phyloP scores from a whole-genome alignment of 2,329 filamentous ascomycete genomes.

The Penicillium sp. region DNA sequence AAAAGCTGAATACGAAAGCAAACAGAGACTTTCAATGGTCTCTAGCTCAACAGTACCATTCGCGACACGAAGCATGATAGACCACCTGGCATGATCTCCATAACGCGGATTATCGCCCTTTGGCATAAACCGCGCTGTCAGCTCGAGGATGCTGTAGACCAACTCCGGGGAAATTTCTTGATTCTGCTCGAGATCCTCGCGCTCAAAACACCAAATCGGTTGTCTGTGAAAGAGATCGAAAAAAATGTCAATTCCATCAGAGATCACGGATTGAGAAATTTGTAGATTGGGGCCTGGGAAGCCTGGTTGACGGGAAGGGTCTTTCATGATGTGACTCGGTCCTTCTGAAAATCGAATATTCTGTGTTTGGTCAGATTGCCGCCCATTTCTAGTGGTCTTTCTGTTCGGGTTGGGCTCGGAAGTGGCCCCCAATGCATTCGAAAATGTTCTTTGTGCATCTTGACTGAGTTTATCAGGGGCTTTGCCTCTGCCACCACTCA shows the following conservation, averaged over 20 bases:
- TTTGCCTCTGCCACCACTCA: conserved; percentile 43
- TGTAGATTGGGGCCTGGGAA: conserved; percentile 1
- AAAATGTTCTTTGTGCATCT: not conserved
- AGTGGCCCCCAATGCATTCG: not conserved
- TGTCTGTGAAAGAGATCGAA: conserved; percentile 39
- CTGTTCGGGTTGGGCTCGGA: not conserved
- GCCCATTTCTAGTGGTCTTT: not conserved
- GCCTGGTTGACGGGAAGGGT: conserved; percentile 13
- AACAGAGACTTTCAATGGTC: conserved; percentile 53
- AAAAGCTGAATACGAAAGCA: conserved; percentile 52
- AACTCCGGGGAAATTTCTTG: conserved; percentile 33
- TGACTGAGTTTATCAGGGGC: conserved; percentile 28
- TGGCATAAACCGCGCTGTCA: conserved; percentile 32
- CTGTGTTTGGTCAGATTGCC: not conserved
- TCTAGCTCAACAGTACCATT: conserved; percentile 51
- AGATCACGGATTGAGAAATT: conserved; percentile 7
- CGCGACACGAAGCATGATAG: conserved; percentile 52
- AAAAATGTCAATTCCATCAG: conserved; percentile 32
- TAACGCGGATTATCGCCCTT: conserved; percentile 32
- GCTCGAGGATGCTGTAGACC: conserved; percentile 32
- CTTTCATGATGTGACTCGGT: not conserved
- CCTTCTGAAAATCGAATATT: not conserved
- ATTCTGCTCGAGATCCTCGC: conserved; percentile 30
- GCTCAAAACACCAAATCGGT: conserved; percentile 39
- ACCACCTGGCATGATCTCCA: conserved; percentile 38